Evolutionary conservation across 2,329 filamentous ascomycete species (phyloP).

Genomic region (Tolypocladium album): DNA sequence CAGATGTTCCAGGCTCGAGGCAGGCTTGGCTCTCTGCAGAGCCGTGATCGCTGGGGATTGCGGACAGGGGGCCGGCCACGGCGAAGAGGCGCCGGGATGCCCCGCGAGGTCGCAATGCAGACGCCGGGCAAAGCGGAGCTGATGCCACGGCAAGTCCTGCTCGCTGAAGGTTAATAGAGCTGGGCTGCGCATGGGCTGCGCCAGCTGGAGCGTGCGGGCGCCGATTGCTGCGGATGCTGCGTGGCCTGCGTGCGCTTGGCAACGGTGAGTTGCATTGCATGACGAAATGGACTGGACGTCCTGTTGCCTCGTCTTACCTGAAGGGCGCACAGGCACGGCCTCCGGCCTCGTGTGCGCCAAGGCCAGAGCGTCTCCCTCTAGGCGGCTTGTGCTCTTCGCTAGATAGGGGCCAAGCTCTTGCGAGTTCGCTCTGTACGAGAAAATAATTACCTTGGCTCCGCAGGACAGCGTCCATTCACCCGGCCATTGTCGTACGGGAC

Average conservation of each 20-base stretch:
- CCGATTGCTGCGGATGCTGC: not conserved
- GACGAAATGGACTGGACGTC: not conserved
- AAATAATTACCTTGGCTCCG: too few species aligned
- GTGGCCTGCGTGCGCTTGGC: not conserved
- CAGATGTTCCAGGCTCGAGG: not conserved
- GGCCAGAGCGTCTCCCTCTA: not conserved
- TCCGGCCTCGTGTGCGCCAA: not conserved
- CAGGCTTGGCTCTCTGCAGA: not conserved
- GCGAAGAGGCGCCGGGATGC: not conserved
- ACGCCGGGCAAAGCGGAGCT: not conserved
- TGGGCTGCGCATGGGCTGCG: not conserved
- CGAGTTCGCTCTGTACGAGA: too few species aligned
- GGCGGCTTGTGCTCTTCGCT: not conserved
- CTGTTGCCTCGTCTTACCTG: not conserved
- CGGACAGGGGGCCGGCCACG: not conserved
- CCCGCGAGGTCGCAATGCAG: not conserved
- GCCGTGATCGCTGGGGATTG: not conserved
- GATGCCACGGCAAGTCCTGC: not conserved
- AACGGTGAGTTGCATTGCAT: not conserved
- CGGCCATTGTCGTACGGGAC: not conserved
- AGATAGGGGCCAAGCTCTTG: too few species aligned
- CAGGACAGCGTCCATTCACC: not conserved
- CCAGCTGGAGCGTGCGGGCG: not conserved
- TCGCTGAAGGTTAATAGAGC: too few species aligned
- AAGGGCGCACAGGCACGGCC: not conserved